Evolutionary conservation across 139 green algal genomes (phyloP).

Genomic region (Chlorella sp.): DNA sequence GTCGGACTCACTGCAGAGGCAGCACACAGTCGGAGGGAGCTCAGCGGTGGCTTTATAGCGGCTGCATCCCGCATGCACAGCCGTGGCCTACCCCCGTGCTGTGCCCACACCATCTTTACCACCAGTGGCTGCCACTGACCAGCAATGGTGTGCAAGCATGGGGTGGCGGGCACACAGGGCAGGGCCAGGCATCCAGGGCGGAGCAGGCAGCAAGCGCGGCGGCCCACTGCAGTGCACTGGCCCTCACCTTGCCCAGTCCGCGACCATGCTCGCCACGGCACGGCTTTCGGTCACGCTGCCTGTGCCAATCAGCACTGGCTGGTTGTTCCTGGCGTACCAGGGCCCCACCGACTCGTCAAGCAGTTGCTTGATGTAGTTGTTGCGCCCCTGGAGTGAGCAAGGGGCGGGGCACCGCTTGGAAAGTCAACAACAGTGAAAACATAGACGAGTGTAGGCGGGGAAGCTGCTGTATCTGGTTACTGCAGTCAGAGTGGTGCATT

Average conservation of each 20-base stretch:
- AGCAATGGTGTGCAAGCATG: too few species aligned
- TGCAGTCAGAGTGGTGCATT: too few species aligned
- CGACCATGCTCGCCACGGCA: not conserved
- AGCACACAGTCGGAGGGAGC: not conserved
- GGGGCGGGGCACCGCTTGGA: too few species aligned
- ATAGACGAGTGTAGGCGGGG: too few species aligned
- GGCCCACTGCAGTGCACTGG: not conserved
- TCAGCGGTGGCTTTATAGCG: too few species aligned
- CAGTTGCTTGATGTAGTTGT: constrained; percentile 13
- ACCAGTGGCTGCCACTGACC: too few species aligned
- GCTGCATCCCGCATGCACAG: too few species aligned
- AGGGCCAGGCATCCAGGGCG: not conserved
- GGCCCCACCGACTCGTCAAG: constrained; percentile 32
- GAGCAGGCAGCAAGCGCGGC: not conserved
- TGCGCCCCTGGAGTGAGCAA: constrained; percentile 11
- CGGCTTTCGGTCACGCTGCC: constrained; percentile 65
- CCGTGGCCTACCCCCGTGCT: too few species aligned
- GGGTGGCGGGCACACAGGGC: not conserved
- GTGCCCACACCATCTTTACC: too few species aligned
- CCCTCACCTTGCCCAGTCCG: not conserved
- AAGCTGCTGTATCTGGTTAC: not conserved
- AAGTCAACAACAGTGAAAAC: too few species aligned
- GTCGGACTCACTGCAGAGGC: not conserved
- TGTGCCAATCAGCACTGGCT: constrained; percentile 93
- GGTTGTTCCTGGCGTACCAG: constrained; percentile 15